Base-by-base conservation (phyloP, 2,329 filamentous ascomycete genomes). In the Cercospora sp. region DNA sequence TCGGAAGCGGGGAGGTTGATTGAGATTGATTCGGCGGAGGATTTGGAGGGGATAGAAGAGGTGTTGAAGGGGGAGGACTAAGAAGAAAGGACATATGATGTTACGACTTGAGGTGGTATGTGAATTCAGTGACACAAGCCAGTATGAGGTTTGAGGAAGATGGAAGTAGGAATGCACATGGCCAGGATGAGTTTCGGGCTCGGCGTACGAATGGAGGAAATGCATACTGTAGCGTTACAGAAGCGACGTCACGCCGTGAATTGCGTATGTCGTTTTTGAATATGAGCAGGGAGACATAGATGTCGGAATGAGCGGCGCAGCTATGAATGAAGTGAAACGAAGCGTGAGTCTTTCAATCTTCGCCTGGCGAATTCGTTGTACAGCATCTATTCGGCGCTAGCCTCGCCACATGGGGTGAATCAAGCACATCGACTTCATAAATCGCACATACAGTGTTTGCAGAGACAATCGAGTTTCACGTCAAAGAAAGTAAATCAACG, bases 1-100 rank as follows among this genome's bases (percentile, higher is more conserved):
- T 92, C 92, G 68, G 93, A 97, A 82, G 94, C 93, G n/a, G 90
- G 91, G 64, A 88, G 88, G 73, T 90, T 98, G 28, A 87, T 99
- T 70, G 94, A 98, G 80, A 88, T 98, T 60, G 88, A 91, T 74
- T 89, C 87, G 21, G 86, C 87, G 3, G 93, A 97, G 65, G 94
- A 97, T 65, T 78, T 98, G 74, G 89, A 91, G 72, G 89, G 90
- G n/a, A 89, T 98, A 70, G 91, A 94, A 66, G 83, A 86, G 72
- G 90, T 88, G 81, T 80, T 91, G 74, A 81, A 79, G 70, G 81
- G 78, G 13, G 80, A 81, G 70, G 77, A 82, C 30, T 79, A 40
- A 40, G 37, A 0, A 5, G 37, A 7, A 40, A n/a, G 13, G 37
- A 16, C 0, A 40, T 16, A 16, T 37, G 34, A 37, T 5, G 34